A percentile compares a stretch with the other conserved stretches of the same genome.
phyloP scores from a whole-genome alignment of 2,329 filamentous ascomycete species.

The Trichoderma endophyticum region DNA sequence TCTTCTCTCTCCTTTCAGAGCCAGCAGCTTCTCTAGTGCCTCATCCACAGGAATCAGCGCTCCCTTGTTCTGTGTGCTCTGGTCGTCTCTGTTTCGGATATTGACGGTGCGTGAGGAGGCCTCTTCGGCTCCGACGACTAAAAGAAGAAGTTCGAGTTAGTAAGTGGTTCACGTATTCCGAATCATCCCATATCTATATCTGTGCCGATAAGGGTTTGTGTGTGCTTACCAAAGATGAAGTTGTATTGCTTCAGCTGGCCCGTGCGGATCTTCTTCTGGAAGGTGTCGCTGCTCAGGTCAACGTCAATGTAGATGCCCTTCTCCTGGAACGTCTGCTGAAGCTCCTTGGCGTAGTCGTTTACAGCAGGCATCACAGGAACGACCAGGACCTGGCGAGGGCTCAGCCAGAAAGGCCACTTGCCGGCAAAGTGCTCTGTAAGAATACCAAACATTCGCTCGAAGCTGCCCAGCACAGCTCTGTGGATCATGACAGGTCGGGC shows the following conservation, averaged over 20 bases:
- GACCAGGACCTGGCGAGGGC: constrained; percentile 69
- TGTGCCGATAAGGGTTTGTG: background rate
- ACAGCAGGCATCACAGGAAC: constrained; percentile 69
- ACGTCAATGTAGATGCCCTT: constrained; percentile 66
- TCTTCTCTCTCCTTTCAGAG: constrained; percentile 48
- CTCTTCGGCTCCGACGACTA: constrained; percentile 63
- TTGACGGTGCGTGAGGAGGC: constrained; percentile 59
- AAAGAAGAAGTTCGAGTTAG: background rate
- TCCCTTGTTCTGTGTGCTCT: constrained; percentile 58
- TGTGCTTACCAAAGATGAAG: constrained; percentile 66
- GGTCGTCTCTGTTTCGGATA: constrained; percentile 62
- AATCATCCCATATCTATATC: background rate
- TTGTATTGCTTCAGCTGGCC: constrained; percentile 80
- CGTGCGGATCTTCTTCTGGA: constrained; percentile 86
- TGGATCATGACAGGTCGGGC: constrained; percentile 84
- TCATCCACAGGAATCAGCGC: constrained; percentile 56
- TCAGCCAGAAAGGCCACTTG: constrained; percentile 88
- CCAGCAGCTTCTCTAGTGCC: constrained; percentile 53
- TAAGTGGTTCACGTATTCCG: constrained; percentile 16
- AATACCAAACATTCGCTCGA: constrained; percentile 68
- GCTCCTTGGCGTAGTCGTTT: constrained; percentile 73
- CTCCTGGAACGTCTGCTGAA: constrained; percentile 64
- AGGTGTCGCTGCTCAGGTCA: constrained; percentile 64
- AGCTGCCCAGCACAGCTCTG: constrained; percentile 72
- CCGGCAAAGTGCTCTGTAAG: constrained; percentile 81